phyloP scores from a whole-genome alignment of 331 rosid species.

The Acacia pycnantha region DNA sequence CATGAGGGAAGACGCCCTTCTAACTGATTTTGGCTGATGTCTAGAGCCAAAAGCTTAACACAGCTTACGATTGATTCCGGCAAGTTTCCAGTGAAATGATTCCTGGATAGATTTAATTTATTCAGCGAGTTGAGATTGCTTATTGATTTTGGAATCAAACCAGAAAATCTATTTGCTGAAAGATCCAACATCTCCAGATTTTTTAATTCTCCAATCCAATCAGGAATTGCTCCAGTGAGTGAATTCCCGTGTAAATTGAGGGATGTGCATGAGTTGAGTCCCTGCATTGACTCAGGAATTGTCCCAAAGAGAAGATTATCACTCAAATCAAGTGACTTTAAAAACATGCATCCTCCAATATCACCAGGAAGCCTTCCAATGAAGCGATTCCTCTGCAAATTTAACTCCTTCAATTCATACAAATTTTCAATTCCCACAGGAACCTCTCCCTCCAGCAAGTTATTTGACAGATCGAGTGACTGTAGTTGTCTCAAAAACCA shows the following conservation, averaged over 20 bases:
- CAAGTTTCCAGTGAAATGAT: slow-evolving; percentile 65
- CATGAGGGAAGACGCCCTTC: slow-evolving; percentile 65
- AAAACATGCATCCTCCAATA: slow-evolving; percentile 66
- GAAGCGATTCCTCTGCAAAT: slow-evolving; percentile 56
- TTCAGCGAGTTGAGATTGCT: slow-evolving; percentile 61
- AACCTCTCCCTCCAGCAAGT: slow-evolving; percentile 71
- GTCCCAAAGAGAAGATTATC: slow-evolving; percentile 60
- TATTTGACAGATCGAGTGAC: slow-evolving; percentile 70
- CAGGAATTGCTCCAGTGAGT: slow-evolving; percentile 62
- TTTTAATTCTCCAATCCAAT: slow-evolving; percentile 79
- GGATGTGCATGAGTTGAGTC: slow-evolving; percentile 59
- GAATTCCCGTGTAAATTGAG: slow-evolving; percentile 66
- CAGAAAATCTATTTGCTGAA: slow-evolving; percentile 69
- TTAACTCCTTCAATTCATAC: slow-evolving; percentile 57
- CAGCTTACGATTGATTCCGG: slow-evolving; percentile 67
- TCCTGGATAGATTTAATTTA: slow-evolving; percentile 64
- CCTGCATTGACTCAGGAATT: slow-evolving; percentile 69
- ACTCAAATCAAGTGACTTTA: slow-evolving; percentile 72
- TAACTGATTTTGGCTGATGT: slow-evolving; percentile 70
- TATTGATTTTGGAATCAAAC: slow-evolving; percentile 69
- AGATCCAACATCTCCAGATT: slow-evolving; percentile 67
- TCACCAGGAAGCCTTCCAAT: slow-evolving; percentile 63
- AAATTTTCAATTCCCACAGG: slow-evolving; percentile 65
- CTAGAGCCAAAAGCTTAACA: slow-evolving; percentile 57
- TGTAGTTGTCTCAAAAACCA: slow-evolving; percentile 80